phyloP scores from a whole-genome alignment of 23 red algal species.

The Gracilariopsis chorda region DNA sequence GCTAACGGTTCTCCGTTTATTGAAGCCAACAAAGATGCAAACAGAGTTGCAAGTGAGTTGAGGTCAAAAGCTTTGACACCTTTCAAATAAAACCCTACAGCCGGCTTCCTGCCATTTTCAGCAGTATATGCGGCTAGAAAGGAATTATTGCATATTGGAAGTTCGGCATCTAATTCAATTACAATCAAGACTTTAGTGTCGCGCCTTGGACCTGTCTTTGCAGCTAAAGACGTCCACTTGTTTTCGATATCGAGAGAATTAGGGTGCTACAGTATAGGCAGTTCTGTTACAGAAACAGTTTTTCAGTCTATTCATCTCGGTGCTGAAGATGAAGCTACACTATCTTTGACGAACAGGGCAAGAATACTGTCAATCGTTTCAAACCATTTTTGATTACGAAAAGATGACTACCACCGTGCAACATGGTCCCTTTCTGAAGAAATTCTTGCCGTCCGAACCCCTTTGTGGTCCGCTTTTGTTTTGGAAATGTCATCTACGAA shows the following conservation, averaged over 20 bases:
- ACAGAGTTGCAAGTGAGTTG: too few relatives aligned
- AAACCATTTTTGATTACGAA: not conserved
- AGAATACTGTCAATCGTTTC: not conserved
- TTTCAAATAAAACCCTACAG: too few relatives aligned
- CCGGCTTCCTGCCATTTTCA: too few relatives aligned
- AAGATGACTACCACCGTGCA: not conserved
- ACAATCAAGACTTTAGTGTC: not conserved
- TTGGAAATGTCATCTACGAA: conserved; percentile 17
- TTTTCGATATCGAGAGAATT: conserved; percentile 1
- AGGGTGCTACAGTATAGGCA: not conserved
- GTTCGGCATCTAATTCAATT: too few relatives aligned
- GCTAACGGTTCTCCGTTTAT: too few relatives aligned
- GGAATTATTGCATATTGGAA: too few relatives aligned
- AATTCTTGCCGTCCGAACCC: not conserved
- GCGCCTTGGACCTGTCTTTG: not conserved
- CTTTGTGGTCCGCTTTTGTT: not conserved
- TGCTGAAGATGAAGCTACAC: not conserved
- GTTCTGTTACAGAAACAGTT: not conserved
- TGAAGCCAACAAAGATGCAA: too few relatives aligned
- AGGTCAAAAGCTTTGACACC: too few relatives aligned
- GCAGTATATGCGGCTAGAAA: too few relatives aligned
- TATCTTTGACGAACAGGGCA: not conserved
- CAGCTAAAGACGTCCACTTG: not conserved
- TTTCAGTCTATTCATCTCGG: not conserved
- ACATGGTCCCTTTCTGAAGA: not conserved